Evolutionary conservation across 192 early-diverging fungal genomes (phyloP).

Genomic region (Ambispora gerdemannii): DNA sequence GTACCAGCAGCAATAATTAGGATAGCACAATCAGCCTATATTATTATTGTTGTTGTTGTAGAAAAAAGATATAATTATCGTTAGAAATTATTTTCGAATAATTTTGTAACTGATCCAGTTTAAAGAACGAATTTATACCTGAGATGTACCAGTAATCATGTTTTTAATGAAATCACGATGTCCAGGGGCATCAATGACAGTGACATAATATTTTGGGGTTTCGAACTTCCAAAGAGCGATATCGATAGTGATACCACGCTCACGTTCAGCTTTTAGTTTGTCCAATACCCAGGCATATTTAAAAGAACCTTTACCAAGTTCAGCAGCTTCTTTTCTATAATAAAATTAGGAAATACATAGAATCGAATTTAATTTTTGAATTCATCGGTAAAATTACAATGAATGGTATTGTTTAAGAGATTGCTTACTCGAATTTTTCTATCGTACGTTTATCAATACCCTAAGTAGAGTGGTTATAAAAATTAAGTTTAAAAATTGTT

Average conservation of each 20-base stretch:
- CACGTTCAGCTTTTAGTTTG: constrained; percentile 99
- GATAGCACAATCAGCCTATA: constrained; percentile 91
- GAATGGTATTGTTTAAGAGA: not conserved
- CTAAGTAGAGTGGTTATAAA: not conserved
- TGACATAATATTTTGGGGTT: constrained; percentile 95
- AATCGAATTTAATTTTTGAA: not conserved
- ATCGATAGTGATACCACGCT: constrained; percentile 99
- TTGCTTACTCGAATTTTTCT: constrained; percentile 74
- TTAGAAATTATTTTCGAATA: too few relatives aligned
- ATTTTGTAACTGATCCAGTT: not conserved
- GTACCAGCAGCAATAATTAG: constrained; percentile 91
- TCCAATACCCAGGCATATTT: constrained; percentile 99
- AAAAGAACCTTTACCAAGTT: constrained; percentile 99
- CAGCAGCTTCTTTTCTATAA: constrained; percentile 86
- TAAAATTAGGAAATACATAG: not conserved
- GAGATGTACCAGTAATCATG: constrained; percentile 99
- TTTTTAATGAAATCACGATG: constrained; percentile 99
- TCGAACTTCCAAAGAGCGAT: constrained; percentile 97
- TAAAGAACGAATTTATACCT: constrained; percentile 39
- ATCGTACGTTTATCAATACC: constrained; percentile 95
- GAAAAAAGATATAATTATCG: too few relatives aligned
- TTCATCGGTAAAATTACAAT: not conserved
- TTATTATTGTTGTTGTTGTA: too few relatives aligned
- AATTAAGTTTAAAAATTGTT: not conserved
- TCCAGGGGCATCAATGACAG: constrained; percentile 98